Evolutionary conservation across 2,329 filamentous ascomycete species (phyloP).

Genomic region (Xylariaceae sp.): DNA sequence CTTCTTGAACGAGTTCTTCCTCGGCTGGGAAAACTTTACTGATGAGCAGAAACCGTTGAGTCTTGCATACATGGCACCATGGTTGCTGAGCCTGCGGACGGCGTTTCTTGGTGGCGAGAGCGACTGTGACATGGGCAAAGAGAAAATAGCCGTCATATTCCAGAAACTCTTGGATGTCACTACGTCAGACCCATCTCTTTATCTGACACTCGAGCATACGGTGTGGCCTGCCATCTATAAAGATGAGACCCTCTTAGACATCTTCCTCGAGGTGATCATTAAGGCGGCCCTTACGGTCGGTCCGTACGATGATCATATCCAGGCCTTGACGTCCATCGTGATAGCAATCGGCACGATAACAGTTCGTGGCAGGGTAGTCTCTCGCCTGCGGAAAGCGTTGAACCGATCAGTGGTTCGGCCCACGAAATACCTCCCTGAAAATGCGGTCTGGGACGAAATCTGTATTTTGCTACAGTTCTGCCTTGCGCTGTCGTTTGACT

Average conservation of each 20-base stretch:
- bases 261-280: slow-evolving; percentile 63
- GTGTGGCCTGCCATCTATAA: slow-evolving; percentile 62
- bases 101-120: slow-evolving; percentile 54
- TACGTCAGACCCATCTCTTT: slow-evolving; percentile 55
- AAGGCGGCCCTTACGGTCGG: slow-evolving; percentile 58
- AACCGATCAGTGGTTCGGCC: slow-evolving; percentile 63
- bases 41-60: slow-evolving; percentile 64
- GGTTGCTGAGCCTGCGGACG: slow-evolving; percentile 59
- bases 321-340: slow-evolving; percentile 59
- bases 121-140: slow-evolving; percentile 62
- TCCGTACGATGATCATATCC: slow-evolving; percentile 54
- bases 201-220: slow-evolving; percentile 58
- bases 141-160: slow-evolving; percentile 60
- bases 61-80: slow-evolving; percentile 66
- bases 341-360: slow-evolving; percentile 62
- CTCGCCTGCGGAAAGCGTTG: slow-evolving; percentile 61
- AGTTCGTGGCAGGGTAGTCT: slow-evolving; percentile 61
- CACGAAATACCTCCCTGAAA: slow-evolving; percentile 62
- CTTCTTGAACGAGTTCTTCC: slow-evolving; percentile 69
- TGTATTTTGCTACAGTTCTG: slow-evolving; percentile 64
- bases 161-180: slow-evolving; percentile 64
- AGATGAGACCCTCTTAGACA: slow-evolving; percentile 62
- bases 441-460: slow-evolving; percentile 65
- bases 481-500: slow-evolving; percentile 63
- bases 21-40: slow-evolving; percentile 66